Evolutionary conservation across 1,284 basidiomycete genomes (phyloP).

Genomic region (Ustilago sp.): DNA sequence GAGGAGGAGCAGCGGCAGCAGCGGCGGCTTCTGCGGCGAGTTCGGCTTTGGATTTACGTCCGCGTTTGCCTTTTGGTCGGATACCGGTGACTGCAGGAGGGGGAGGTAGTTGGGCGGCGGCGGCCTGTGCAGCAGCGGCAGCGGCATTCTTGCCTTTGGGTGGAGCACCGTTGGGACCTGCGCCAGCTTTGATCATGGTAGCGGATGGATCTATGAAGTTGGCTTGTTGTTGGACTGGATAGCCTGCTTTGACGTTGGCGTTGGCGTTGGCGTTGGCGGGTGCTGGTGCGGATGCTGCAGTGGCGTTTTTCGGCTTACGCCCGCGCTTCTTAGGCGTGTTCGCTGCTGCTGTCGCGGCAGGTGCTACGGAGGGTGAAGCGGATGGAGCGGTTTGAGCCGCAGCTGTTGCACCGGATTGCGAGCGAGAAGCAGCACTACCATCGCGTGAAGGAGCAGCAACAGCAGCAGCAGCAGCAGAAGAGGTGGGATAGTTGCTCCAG

Average conservation of each 20-base stretch:
- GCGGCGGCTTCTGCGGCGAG: constrained; percentile 43
- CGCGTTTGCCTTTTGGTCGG: constrained; percentile 41
- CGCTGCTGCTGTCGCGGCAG: constrained; percentile 14
- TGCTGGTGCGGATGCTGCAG: constrained; percentile 9
- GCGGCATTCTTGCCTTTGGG: constrained; percentile 43
- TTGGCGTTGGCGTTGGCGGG: constrained; percentile 1
- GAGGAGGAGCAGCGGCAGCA: constrained; percentile 22
- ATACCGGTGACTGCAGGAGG: constrained; percentile 14
- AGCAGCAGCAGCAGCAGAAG: constrained; percentile 9
- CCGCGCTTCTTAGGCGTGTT: constrained; percentile 41
- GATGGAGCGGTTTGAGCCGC: constrained; percentile 16
- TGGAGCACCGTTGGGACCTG: constrained; percentile 20
- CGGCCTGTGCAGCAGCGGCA: constrained; percentile 25
- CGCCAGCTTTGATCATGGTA: constrained; percentile 40
- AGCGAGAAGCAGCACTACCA: constrained; percentile 24
- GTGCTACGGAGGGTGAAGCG: constrained; percentile 20
- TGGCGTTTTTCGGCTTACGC: constrained; percentile 40
- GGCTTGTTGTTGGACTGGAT: constrained; percentile 25
- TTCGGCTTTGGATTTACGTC: constrained; percentile 44
- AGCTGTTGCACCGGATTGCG: constrained; percentile 20
- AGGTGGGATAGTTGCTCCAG: constrained; percentile 41
- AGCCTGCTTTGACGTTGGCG: constrained; percentile 18
- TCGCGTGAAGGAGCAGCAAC: constrained; percentile 5
- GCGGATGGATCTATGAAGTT: constrained; percentile 42
- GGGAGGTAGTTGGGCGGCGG: constrained; percentile 11